These are phyloP conservation scores for Rhizodiscina lignyota DNA, from an alignment of 495 filamentous ascomycete genomes.

Conservation along the genomic window DNA sequence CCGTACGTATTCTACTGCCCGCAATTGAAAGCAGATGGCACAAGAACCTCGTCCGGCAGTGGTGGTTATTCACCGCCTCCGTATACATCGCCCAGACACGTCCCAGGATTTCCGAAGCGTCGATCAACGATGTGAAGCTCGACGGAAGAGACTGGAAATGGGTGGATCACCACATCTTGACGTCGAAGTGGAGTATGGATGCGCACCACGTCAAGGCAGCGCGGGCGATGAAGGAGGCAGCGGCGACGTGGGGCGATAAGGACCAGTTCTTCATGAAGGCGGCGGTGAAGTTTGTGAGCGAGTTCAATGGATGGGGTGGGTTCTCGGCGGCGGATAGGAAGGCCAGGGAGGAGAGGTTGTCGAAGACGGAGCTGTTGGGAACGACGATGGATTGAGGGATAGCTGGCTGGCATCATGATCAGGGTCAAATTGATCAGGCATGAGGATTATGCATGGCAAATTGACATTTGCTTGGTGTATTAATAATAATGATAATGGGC, in stretches of 20 bases:
- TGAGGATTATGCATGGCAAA: no score
- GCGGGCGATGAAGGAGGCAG: slow-evolving; percentile 56
- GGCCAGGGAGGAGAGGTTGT: slow-evolving; percentile 5
- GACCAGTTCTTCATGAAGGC: slow-evolving; percentile 61
- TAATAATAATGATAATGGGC: no score
- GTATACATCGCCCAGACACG: slow-evolving; percentile 63
- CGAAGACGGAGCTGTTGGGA: neutral
- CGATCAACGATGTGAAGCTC: slow-evolving; percentile 41
- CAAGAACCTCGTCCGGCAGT: slow-evolving; percentile 55
- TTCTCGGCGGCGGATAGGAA: slow-evolving; percentile 20
- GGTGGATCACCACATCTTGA: slow-evolving; percentile 50
- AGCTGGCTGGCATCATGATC: no score
- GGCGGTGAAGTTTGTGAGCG: slow-evolving; percentile 62
- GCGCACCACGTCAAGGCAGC: slow-evolving; percentile 66
- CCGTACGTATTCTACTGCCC: slow-evolving; percentile 70
- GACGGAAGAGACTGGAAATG: slow-evolving; percentile 58
- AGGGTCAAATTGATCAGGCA: no score
- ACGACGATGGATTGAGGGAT: neutral
- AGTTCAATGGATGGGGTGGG: slow-evolving; percentile 61
- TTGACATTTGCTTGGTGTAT: no score
- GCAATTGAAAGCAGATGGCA: slow-evolving; percentile 58
- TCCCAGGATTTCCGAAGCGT: slow-evolving; percentile 48
- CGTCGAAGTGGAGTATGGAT: slow-evolving; percentile 46
- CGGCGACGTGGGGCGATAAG: slow-evolving; percentile 70
- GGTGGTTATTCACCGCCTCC: slow-evolving; percentile 71